Evolutionary conservation across 208 protist species (phyloP), one percentile per base, ranked within the genome.

Genomic region (Leishmania tropica): DNA sequence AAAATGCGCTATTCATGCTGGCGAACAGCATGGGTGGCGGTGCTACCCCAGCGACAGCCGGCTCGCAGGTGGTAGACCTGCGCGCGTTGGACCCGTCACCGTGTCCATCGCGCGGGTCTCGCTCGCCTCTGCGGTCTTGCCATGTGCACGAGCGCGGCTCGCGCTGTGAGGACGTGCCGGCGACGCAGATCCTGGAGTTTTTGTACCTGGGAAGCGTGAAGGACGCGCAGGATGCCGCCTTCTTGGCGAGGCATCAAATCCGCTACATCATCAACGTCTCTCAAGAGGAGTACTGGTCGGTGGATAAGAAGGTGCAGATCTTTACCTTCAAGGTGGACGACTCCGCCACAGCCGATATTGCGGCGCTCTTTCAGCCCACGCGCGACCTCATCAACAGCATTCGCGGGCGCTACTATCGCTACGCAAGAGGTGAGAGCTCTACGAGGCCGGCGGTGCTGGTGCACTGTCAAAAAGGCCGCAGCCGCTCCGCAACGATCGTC

Each of bases 401-500:
- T 17, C 86, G 92, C 0, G 80, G 81, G 48, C 76, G 85, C 45
- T 93, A 92, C 84, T 96, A 78, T 74, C 76, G 81, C 78, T 60
- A 70, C 85, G 79, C 64, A 67, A 40, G 72, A n/a, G 67, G 71
- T 19, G 73, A 74, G 28, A 51, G 80, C 31, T 74, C 76, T 1
- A 71, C 62, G 6, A 58, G 78, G 35, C 93, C 93, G 6, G 76
- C 88, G 15, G 86, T 97, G 35, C 87, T 98, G 24, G 89, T 97
- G 70, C 93, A 98, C 86, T 98, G 95, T 80, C 94, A 96, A 75
- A 91, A 93, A 75, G 95, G 95, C 2, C 75, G 87, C n/a, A 97
- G 93, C 81, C 94, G 95, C 56, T 97, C 93, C 31, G 88, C 83
- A 21, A 96, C 95, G 1, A 91, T 98, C 74, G 95, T 97, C 37